These are phyloP conservation scores for Gentiana macrophylla DNA, from an alignment of 257 asterid species.

Conservation along the genomic window DNA sequence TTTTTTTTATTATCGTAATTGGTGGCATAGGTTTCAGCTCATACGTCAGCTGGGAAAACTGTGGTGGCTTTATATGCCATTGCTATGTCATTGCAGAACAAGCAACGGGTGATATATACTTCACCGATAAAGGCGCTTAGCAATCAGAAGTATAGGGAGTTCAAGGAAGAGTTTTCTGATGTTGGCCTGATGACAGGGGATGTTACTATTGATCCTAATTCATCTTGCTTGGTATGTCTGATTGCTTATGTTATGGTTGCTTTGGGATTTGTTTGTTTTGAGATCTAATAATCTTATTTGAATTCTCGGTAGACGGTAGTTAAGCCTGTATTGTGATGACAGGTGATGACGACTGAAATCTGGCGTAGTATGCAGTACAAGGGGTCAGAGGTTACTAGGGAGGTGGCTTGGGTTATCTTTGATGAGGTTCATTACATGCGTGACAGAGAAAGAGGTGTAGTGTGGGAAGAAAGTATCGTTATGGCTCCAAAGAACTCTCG, in stretches of 20 bases:
- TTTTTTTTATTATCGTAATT: slow-evolving; percentile 1
- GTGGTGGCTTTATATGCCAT: slow-evolving; percentile 86
- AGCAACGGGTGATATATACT: slow-evolving; percentile 86
- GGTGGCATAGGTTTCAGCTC: slow-evolving; percentile 71
- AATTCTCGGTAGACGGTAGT: not conserved
- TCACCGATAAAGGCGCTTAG: slow-evolving; percentile 97
- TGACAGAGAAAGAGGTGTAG: slow-evolving; percentile 96
- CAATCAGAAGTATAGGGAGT: slow-evolving; percentile 94
- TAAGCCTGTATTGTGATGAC: slow-evolving; percentile 18
- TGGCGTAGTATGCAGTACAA: slow-evolving; percentile 99
- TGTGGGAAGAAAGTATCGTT: slow-evolving; percentile 96
- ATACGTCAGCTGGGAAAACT: slow-evolving; percentile 97
- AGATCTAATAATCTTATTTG: not conserved
- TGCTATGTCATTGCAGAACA: slow-evolving; percentile 76
- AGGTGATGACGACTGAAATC: slow-evolving; percentile 99
- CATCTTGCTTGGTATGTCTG: slow-evolving; percentile 90
- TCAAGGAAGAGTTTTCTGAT: slow-evolving; percentile 95
- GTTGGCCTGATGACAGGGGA: slow-evolving; percentile 99
- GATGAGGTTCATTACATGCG: slow-evolving; percentile 99
- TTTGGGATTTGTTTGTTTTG: not conserved
- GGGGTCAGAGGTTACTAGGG: slow-evolving; percentile 84
- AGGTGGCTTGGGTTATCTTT: slow-evolving; percentile 95
- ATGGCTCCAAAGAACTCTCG: slow-evolving; percentile 89
- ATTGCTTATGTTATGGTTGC: slow-evolving; percentile 6
- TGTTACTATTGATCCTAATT: slow-evolving; percentile 89